phyloP scores from a whole-genome alignment of 495 filamentous ascomycete genomes.

The Neurospora tetrasperma region DNA sequence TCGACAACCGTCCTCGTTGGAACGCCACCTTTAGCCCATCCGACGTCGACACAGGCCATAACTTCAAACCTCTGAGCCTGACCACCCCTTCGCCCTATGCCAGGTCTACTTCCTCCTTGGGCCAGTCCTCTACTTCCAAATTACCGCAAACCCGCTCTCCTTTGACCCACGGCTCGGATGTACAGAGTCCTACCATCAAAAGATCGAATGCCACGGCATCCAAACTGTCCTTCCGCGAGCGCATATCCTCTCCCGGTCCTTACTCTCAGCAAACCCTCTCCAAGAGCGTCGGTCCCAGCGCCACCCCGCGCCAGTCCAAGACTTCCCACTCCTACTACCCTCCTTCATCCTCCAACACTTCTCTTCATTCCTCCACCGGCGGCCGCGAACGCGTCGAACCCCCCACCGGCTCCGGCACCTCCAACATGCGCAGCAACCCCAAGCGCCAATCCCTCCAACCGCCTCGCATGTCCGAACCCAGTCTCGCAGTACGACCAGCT shows the following conservation, averaged over 20 bases:
- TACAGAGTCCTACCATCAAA: slow-evolving; percentile 26
- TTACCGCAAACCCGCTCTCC: slow-evolving; percentile 38
- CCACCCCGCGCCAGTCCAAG: background rate
- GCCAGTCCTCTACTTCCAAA: slow-evolving; percentile 31
- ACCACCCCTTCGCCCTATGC: slow-evolving; percentile 55
- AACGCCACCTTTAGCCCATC: slow-evolving; percentile 62
- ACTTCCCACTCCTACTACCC: background rate
- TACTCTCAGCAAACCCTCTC: slow-evolving; percentile 21
- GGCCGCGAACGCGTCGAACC: slow-evolving; percentile 11
- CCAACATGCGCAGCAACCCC: slow-evolving; percentile 23
- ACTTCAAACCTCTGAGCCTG: slow-evolving; percentile 53
- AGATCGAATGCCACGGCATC: slow-evolving; percentile 11
- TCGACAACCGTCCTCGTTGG: slow-evolving; percentile 64
- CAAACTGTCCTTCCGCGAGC: slow-evolving; percentile 39
- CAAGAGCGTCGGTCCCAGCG: slow-evolving; percentile 4
- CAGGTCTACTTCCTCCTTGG: slow-evolving; percentile 34
- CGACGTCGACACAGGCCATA: slow-evolving; percentile 57
- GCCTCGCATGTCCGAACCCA: slow-evolving; percentile 18
- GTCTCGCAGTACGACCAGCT: slow-evolving; percentile 23
- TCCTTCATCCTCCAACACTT: background rate
- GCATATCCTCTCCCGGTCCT: slow-evolving; percentile 31
- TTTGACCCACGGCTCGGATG: slow-evolving; percentile 15
- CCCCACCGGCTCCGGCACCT: slow-evolving; percentile 20
- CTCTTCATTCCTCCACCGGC: background rate
- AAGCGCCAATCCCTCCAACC: slow-evolving; percentile 40